Evolutionary conservation across 225 moss, liverwort and hornwort genomes (phyloP).

Genomic region (Climacium dendroides): DNA sequence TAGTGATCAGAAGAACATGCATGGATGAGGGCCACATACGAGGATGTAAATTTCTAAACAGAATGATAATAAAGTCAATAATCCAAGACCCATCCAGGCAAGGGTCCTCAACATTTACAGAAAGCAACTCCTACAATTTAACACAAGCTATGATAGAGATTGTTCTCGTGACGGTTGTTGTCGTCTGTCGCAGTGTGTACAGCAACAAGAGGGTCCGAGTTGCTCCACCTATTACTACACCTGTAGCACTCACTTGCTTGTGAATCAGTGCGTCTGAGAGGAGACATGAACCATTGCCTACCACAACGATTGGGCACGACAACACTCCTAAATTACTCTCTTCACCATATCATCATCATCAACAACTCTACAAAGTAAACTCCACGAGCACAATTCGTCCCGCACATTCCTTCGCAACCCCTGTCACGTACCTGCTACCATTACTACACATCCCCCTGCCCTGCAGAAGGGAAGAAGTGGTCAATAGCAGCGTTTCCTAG

Average conservation of each 20-base stretch:
- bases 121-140: constrained; percentile 17
- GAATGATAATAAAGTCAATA: constrained; percentile 5
- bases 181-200: constrained; percentile 17
- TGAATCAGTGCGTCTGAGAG: constrained; percentile 3
- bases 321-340: constrained; percentile 15
- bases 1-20: neutral
- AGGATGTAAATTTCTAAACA: neutral
- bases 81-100: constrained; percentile 4
- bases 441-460: neutral
- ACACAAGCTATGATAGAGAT: constrained; percentile 19
- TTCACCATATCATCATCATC: neutral
- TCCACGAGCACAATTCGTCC: constrained; percentile 35
- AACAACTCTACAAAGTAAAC: constrained; percentile 23
- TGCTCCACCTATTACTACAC: constrained; percentile 25
- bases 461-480: neutral
- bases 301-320: neutral
- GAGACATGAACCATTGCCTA: neutral
- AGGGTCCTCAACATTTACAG: constrained; percentile 34
- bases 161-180: constrained; percentile 16
- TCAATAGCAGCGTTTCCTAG: neutral
- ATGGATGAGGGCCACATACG: neutral
- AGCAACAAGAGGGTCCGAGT: constrained; percentile 24
- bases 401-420: constrained; percentile 14
- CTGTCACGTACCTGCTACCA: neutral
- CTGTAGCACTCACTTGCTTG: constrained; percentile 17